Conservation (phyloP, 1,139 yeast genomes). For the Lodderomyces pseudojiufengensis region DNA sequence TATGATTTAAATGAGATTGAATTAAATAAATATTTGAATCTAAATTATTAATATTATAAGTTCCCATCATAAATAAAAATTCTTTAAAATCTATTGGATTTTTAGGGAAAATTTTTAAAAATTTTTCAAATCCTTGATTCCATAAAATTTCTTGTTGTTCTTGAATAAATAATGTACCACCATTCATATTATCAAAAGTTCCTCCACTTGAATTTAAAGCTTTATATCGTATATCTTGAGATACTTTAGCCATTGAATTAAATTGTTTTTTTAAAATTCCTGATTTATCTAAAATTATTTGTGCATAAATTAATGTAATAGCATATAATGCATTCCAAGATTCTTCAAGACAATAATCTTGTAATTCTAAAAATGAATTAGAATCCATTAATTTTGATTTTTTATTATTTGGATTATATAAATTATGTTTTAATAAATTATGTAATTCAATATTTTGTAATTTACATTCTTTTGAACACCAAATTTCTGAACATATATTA, state of each 20-base stretch:
- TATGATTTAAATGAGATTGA: slow-evolving; percentile 74
- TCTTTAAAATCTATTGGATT: slow-evolving; percentile 46
- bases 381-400: slow-evolving; percentile 36
- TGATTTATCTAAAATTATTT: slow-evolving; percentile 42
- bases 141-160: slow-evolving; percentile 62
- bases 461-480: slow-evolving; percentile 72
- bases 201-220: slow-evolving; percentile 61
- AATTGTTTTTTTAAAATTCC: slow-evolving; percentile 44
- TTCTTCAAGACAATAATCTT: slow-evolving; percentile 59
- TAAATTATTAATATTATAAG: slow-evolving; percentile 69
- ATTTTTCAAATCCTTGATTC: slow-evolving; percentile 52
- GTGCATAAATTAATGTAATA: slow-evolving; percentile 55
- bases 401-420: slow-evolving; percentile 24
- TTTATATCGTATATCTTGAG: slow-evolving; percentile 62
- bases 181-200: slow-evolving; percentile 46
- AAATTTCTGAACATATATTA: slow-evolving; percentile 59
- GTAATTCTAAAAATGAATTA: slow-evolving; percentile 51
- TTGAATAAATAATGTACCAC: slow-evolving; percentile 49
- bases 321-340: slow-evolving; percentile 72
- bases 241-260: slow-evolving; percentile 62
- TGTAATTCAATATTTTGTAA: slow-evolving; percentile 52
- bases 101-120: slow-evolving; percentile 49
- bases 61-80: slow-evolving; percentile 61
- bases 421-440: slow-evolving; percentile 52
- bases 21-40: slow-evolving; percentile 59